phyloP scores from a whole-genome alignment of 441 rosid species.

The Daphne laureola region DNA sequence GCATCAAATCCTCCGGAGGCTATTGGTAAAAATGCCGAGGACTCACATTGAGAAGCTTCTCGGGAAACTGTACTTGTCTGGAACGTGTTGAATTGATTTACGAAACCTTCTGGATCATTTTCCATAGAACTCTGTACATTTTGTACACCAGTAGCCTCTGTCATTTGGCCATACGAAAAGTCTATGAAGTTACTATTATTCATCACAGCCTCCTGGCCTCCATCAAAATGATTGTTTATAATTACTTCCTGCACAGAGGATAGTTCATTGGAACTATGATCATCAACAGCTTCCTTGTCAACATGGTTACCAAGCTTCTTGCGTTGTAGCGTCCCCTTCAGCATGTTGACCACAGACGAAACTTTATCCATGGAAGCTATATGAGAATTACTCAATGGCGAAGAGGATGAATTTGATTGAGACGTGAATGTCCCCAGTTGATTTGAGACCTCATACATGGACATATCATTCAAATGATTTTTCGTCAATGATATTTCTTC shows the following conservation, averaged over 20 bases:
- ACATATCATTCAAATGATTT: conserved; percentile 24
- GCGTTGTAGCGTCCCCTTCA: conserved; percentile 56
- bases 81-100: conserved; percentile 30
- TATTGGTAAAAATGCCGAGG: conserved; percentile 66
- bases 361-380: conserved; percentile 33
- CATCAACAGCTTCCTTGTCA: conserved; percentile 32
- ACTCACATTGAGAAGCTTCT: conserved; percentile 66
- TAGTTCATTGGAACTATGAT: conserved; percentile 21
- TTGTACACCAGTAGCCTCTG: conserved; percentile 20
- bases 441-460: conserved; percentile 29
- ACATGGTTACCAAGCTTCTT: conserved; percentile 40
- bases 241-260: conserved; percentile 27
- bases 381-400: conserved; percentile 32
- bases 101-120: conserved; percentile 41
- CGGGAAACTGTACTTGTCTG: conserved; percentile 34
- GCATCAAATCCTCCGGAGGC: conserved; percentile 54
- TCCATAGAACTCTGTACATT: conserved; percentile 27
- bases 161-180: conserved; percentile 22
- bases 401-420: conserved; percentile 47
- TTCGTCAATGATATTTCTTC: conserved; percentile 29
- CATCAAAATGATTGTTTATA: conserved; percentile 20
- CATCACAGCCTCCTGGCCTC: conserved; percentile 27
- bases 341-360: conserved; percentile 62
- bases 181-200: conserved; percentile 21
- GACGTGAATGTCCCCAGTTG: conserved; percentile 36